Conservation (phyloP, 352 stramenopile species). For the Phytopythium ostracodes region DNA sequence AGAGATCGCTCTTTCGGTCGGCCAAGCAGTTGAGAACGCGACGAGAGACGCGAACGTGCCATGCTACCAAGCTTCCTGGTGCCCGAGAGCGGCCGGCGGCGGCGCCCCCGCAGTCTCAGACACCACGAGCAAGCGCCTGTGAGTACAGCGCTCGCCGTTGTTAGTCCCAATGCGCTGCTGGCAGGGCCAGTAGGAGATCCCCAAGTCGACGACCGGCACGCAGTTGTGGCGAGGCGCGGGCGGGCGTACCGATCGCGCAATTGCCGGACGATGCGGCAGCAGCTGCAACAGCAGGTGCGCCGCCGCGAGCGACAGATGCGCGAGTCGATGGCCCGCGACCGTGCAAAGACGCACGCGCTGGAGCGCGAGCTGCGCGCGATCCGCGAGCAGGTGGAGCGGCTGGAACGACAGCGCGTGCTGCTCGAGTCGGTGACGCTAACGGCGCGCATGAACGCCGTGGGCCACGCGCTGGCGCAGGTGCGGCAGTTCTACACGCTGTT, state of each 20-base stretch:
- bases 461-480: constrained; percentile 26
- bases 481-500: constrained; percentile 47
- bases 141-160: neutral
- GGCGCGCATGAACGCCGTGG: constrained; percentile 21
- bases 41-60: neutral
- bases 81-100: neutral
- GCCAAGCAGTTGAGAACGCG: too few species aligned
- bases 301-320: constrained; percentile 1
- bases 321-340: neutral
- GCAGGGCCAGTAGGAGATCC: too few species aligned
- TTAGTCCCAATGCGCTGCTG: neutral
- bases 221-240: neutral
- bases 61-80: constrained; percentile 2
- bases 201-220: neutral
- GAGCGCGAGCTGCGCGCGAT: constrained; percentile 22
- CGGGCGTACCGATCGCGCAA: constrained; percentile 25
- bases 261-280: constrained; percentile 15
- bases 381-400: constrained; percentile 26
- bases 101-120: neutral
- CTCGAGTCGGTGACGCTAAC: constrained; percentile 32
- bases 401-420: constrained; percentile 32
- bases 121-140: neutral
- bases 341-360: neutral
- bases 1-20: too few species aligned
- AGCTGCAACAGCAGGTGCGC: neutral